Base-by-base conservation (phyloP, 1,284 basidiomycete species). In the Coniferiporia weirii region DNA sequence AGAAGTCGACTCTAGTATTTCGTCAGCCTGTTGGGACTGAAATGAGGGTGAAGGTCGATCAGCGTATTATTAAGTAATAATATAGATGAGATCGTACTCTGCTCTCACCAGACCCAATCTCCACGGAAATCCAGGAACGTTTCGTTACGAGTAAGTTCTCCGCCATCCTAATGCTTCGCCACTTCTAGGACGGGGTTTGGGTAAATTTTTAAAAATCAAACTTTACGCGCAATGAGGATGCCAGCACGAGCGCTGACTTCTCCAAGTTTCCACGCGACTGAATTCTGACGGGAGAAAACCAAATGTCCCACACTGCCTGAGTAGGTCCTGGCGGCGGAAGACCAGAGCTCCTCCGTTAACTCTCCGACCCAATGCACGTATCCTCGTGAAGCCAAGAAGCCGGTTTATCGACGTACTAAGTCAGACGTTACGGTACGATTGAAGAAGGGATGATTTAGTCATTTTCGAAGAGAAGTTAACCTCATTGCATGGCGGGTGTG, bases 31-130 rank as follows among this genome's bases (percentile, higher is more conserved):
- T 12, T 43, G 40, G 7, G 12, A 8, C n/a, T 43, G 10, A n/a
- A 43, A n/a, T 43, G n/a, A n/a, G 40, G 12, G 7, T 43, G 40
- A 12, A n/a, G 10, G 10, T 43, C 12, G 7, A 27, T 27, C 27
- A 27, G 27, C 27, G 27, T 27, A 27, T 43, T 46, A 10, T 44
- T 56, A 56, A 48, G n/a, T 56, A 36, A 49, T 56, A 19, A 56
- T 17, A 32, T 5, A 47, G 54, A 56, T 56, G 32, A 32, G 54
- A 48, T 48, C 27, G 54, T 48, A 20, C 22, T 32, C 9, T 35
- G 17, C 22, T 15, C n/a, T 32, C 53, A 36, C 53, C n/a, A 12
- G 45, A 36, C 54, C 27, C 8, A 47, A 55, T 47, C 54, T 55
- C 54, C 54, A 56, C 54, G 54, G 54, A 32, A 48, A 54, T 38